Base-by-base conservation (phyloP, 2,329 filamentous ascomycete genomes). In the Diaporthe velutina region DNA sequence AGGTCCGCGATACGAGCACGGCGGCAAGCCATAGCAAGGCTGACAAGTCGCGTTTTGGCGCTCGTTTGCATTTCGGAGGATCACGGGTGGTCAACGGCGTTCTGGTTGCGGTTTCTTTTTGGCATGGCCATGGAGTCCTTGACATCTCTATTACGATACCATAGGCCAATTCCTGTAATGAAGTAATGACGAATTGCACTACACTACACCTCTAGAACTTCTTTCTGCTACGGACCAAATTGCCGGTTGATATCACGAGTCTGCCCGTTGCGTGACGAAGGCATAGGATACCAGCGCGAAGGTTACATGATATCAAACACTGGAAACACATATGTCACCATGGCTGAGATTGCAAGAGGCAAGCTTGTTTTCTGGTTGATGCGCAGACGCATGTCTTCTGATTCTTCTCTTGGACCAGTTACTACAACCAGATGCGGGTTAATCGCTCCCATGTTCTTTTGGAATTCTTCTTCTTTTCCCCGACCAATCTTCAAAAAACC, bases 61-160 rank as follows among this genome's bases (percentile, higher is more conserved):
- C 64, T 68, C 60, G 10, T 54, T 68, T 68, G 64, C 64, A 68
- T 68, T 68, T 40, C 33, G 28, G 33, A 35, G 30, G 64, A 22
- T 54, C 17, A 25, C 4, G 15, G 64, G n/a, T 19, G 45, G 33
- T 52, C 45, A n/a, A 25, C 15, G 64, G 64, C 64, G 64, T 68
- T 68, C 5, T 19, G 64, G 64, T 54, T 68, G 22, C 30, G 33
- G 45, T 19, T 68, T 54, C 13, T 19, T 68, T 54, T 15, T 52
- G 48, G 64, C 64, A 54, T 68, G 64, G 48, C 45, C 48, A 25
- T 68, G 64, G 48, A 54, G 64, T 68, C 33, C 48, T 40, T 33
- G 17, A 40, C 64, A 40, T 68, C 64, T 68, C 64, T 54, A 15
- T 28, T 54, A 68, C 48, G 45, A 68, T 68, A 68, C 45, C 64